phyloP scores from a whole-genome alignment of 2,329 filamentous ascomycete genomes.

The Triangularia setosa region DNA sequence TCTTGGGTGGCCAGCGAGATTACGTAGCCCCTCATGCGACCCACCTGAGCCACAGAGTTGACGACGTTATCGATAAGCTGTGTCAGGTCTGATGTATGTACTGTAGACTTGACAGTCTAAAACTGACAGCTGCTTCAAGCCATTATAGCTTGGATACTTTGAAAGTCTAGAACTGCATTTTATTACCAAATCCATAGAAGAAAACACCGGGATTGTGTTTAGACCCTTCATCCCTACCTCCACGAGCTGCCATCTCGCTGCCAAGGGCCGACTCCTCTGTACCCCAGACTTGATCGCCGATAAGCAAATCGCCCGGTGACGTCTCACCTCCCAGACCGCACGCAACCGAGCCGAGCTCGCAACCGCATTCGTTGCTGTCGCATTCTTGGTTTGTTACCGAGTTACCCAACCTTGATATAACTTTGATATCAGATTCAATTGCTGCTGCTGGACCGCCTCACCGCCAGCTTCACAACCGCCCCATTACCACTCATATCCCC shows the following conservation, averaged over 20 bases:
- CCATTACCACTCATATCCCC: not conserved
- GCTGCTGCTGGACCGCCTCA: not conserved
- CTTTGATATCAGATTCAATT: not conserved
- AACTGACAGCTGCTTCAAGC: not conserved
- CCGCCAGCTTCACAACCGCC: too few species aligned
- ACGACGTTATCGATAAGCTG: constrained; percentile 23
- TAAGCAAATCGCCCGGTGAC: constrained; percentile 13
- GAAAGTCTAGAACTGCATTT: not conserved
- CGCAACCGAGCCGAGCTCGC: not conserved
- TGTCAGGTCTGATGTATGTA: not conserved
- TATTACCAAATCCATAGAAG: not conserved
- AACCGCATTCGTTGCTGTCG: not conserved
- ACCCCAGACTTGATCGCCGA: not conserved
- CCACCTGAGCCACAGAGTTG: constrained; percentile 17
- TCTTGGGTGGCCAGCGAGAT: constrained; percentile 18
- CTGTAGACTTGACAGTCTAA: not conserved
- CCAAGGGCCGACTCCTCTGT: not conserved
- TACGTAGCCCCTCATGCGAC: constrained; percentile 25
- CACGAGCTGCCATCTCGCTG: not conserved
- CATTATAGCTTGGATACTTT: too few species aligned
- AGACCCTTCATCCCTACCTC: not conserved
- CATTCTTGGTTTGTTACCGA: not conserved
- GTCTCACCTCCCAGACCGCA: constrained; percentile 7
- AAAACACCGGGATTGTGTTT: not conserved
- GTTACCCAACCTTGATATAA: too few species aligned